Evolutionary conservation across 345 rosid genomes (phyloP).

Genomic region (Citrus cavaleriei): DNA sequence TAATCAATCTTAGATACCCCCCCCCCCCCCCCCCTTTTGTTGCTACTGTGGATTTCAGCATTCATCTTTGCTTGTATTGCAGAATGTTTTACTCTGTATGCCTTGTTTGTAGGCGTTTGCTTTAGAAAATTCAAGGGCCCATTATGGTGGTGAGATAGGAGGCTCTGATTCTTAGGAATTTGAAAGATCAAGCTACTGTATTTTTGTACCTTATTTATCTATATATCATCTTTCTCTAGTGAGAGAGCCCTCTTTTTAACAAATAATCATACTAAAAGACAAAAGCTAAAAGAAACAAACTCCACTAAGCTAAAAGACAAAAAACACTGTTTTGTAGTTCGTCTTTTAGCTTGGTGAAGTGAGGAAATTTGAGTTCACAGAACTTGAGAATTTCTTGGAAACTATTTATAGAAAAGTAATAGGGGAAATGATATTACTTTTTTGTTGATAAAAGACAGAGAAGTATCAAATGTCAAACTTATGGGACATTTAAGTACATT

Average conservation of each 20-base stretch:
- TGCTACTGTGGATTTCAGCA: not conserved
- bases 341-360: too few species aligned
- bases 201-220: not conserved
- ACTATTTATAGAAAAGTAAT: not conserved
- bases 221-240: not conserved
- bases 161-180: not conserved
- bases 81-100: not conserved
- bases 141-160: not conserved
- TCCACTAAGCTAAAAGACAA: too few species aligned
- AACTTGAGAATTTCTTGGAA: not conserved
- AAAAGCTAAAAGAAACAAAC: too few species aligned
- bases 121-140: constrained; percentile 3
- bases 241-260: too few species aligned
- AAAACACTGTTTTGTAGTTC: too few species aligned
- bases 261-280: too few species aligned
- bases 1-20: not conserved
- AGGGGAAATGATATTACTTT: not conserved
- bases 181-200: not conserved
- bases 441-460: not conserved
- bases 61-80: not conserved
- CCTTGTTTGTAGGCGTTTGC: not conserved
- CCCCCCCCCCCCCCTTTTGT: too few species aligned
- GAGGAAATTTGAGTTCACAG: not conserved
- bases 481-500: not conserved
- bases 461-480: not conserved